Evolutionary conservation across 2,329 filamentous ascomycete genomes (phyloP), one percentile per base, ranked within the genome.

Genomic region (Lachnellula occidentalis): DNA sequence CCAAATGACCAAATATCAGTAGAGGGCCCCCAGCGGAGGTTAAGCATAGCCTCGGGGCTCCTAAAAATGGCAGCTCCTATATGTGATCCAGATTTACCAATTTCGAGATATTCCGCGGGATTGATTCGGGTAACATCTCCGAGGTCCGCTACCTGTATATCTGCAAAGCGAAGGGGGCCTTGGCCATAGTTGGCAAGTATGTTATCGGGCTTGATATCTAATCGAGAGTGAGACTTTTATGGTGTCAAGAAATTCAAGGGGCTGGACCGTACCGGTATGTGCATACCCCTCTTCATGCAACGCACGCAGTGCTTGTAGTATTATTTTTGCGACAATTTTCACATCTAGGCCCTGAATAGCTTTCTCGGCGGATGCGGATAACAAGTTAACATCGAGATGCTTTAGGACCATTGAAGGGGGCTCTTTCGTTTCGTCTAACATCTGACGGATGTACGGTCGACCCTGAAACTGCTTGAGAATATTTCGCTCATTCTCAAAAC

Each of bases 1-100:
- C 71, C 68, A 57, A 72, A 71, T 43, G 71, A 73, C 69, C 70
- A 74, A 54, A 74, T 72, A 52, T 73, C 70, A 43, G 69, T 67
- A 19, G 71, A 62, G 41, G 66, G 68, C 43, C 68, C 70, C 70
- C 70, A 73, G 46, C 58, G 62, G 41, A 69, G 52, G 34, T 65
- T 54, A n/a, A 71, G 46, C 51, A 65, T 58, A 8, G 68, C 63
- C 60, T 73, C 69, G 53, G 70, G 70, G 49, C 70, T 73, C 53
- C 70, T 57, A 58, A 67, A 74, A 34, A 73, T 69, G 19, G 68
- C 59, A 36, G 71, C 63, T 53, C 70, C 71, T 5, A 73, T 69
- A 45, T 57, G 54, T n/a, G 52, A 53, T 55, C 62, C 58, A 51
- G 54, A 46, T 19, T 51, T 55, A 14, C 55, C 61, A 43, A 61